phyloP scores from a whole-genome alignment of 805 yeast species.

The Citeromyces matritensis region DNA sequence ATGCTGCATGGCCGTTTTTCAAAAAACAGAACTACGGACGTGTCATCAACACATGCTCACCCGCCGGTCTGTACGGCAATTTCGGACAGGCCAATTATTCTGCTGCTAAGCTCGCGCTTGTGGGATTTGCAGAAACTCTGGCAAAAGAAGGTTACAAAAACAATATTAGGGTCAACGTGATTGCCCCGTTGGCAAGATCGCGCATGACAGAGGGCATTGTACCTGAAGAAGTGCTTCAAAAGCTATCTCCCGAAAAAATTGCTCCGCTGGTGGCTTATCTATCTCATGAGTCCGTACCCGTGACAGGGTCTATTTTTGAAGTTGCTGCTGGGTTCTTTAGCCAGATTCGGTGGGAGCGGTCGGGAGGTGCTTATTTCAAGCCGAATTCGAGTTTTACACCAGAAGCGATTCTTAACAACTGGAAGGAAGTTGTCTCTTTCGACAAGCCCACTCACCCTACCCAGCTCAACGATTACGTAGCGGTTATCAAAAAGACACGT shows the following conservation, averaged over 20 bases:
- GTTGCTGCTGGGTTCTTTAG: slow-evolving; percentile 90
- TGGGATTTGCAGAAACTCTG: slow-evolving; percentile 86
- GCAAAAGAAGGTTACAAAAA: slow-evolving; percentile 86
- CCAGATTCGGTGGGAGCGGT: slow-evolving; percentile 90
- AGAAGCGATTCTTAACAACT: slow-evolving; percentile 60
- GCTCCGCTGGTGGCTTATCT: slow-evolving; percentile 84
- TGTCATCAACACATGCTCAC: slow-evolving; percentile 86
- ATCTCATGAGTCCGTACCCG: slow-evolving; percentile 46
- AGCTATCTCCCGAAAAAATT: slow-evolving; percentile 73
- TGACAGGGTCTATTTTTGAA: slow-evolving; percentile 72
- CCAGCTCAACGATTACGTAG: slow-evolving; percentile 56
- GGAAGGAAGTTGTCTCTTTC: slow-evolving; percentile 50
- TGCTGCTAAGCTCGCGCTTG: slow-evolving; percentile 80
- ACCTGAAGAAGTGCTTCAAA: slow-evolving; percentile 73
- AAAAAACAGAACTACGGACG: slow-evolving; percentile 79
- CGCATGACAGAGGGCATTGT: slow-evolving; percentile 89
- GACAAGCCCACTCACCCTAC: slow-evolving; percentile 51
- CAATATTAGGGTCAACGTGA: slow-evolving; percentile 73
- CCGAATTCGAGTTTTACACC: slow-evolving; percentile 72
- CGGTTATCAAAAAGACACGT: slow-evolving; percentile 36
- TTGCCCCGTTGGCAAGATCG: slow-evolving; percentile 91
- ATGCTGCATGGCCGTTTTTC: slow-evolving; percentile 88
- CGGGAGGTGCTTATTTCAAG: slow-evolving; percentile 73
- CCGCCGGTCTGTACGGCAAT: slow-evolving; percentile 94
- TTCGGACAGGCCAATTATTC: slow-evolving; percentile 95